Conservation (phyloP, 148 eudicot genomes). For the Spergularia marina region DNA sequence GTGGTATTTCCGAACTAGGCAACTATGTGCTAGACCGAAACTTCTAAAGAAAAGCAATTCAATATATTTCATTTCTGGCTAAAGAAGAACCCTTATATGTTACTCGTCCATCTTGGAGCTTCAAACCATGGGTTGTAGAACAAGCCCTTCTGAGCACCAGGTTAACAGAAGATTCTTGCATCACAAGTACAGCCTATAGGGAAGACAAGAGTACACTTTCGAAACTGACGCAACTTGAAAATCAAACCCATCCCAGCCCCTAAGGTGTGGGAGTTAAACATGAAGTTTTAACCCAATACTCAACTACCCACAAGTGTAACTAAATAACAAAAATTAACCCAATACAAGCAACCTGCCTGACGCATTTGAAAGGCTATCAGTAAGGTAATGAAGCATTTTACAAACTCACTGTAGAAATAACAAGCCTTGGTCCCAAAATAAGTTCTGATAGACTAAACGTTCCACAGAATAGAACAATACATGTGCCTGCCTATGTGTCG, state of each 20-base stretch:
- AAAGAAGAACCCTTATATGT: not conserved
- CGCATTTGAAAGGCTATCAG: not conserved
- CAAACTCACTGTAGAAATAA: not conserved
- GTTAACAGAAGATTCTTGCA: not conserved
- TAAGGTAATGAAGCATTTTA: not conserved
- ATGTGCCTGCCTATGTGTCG: not conserved
- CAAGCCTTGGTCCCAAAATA: not conserved
- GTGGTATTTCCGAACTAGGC: not conserved
- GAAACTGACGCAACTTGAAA: too few relatives aligned
- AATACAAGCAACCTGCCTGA: too few relatives aligned
- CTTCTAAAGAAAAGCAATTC: not conserved
- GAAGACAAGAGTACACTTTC: not conserved
- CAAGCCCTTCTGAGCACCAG: not conserved
- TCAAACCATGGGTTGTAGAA: not conserved
- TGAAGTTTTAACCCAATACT: too few relatives aligned
- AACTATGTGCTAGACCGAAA: not conserved
- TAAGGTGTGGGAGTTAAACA: too few relatives aligned
- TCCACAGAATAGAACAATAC: not conserved
- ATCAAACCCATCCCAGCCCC: too few relatives aligned
- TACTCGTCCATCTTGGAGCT: not conserved
- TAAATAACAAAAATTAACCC: too few relatives aligned
- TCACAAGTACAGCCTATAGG: not conserved
- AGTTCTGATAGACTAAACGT: not conserved
- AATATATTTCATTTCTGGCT: not conserved
- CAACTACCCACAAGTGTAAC: too few relatives aligned